Evolutionary conservation across 2,329 filamentous ascomycete genomes (phyloP).

Genomic region (Fonsecaea pedrosoi): DNA sequence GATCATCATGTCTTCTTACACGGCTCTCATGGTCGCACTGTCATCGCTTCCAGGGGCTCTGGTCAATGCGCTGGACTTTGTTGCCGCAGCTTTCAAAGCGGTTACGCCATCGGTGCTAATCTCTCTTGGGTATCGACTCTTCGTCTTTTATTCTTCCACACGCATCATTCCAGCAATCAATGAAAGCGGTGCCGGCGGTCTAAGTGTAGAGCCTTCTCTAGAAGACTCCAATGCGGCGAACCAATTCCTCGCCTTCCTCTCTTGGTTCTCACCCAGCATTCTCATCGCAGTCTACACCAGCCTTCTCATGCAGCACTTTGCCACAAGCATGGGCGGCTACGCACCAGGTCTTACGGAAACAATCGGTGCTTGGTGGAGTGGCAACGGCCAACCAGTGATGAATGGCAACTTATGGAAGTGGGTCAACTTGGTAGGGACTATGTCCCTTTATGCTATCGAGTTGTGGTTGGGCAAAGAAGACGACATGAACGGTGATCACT

Average conservation of each 20-base stretch:
- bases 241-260: constrained; percentile 79
- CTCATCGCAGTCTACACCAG: constrained; percentile 97
- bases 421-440: constrained; percentile 88
- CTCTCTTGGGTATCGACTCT: constrained; percentile 88
- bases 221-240: constrained; percentile 85
- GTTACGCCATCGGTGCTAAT: constrained; percentile 96
- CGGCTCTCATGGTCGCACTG: constrained; percentile 83
- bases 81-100: constrained; percentile 90
- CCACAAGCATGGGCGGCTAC: constrained; percentile 67
- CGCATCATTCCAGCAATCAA: constrained; percentile 94
- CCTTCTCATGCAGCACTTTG: constrained; percentile 92
- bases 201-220: constrained; percentile 82
- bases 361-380: constrained; percentile 77
- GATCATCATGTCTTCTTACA: constrained; percentile 98
- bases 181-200: constrained; percentile 79
- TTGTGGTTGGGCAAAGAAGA: constrained; percentile 80
- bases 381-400: constrained; percentile 72
- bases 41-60: constrained; percentile 83
- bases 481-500: constrained; percentile 81
- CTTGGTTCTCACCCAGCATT: constrained; percentile 93
- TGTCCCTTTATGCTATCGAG: constrained; percentile 89
- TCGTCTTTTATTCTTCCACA: constrained; percentile 94
- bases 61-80: constrained; percentile 81
- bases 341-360: constrained; percentile 59
- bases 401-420: constrained; percentile 91